phyloP scores from a whole-genome alignment of 2,329 filamentous ascomycete species.

The Colletotrichum nymphaeae region DNA sequence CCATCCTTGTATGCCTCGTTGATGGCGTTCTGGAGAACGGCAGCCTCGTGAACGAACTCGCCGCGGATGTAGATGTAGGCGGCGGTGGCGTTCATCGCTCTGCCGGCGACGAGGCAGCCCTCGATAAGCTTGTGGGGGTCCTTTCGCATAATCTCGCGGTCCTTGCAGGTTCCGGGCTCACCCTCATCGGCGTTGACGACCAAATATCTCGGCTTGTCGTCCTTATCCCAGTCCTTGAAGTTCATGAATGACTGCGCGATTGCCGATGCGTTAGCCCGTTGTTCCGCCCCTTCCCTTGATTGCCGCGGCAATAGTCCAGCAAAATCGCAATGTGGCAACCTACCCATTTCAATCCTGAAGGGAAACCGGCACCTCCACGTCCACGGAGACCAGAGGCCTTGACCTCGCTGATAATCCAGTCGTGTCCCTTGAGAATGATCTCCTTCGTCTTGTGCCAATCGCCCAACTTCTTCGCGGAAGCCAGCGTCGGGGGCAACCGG shows the following conservation, averaged over 20 bases:
- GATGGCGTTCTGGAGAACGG: constrained; percentile 92
- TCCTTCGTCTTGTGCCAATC: constrained; percentile 99
- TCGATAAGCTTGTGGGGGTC: constrained; percentile 99
- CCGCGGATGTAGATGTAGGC: constrained; percentile 99
- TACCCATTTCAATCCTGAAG: constrained; percentile 99
- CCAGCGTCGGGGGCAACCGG: constrained; percentile 89
- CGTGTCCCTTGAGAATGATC: constrained; percentile 95
- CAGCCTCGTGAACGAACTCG: constrained; percentile 96
- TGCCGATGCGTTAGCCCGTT: constrained; percentile 17
- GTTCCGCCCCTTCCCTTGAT: constrained; percentile 16
- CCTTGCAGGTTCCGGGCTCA: constrained; percentile 99
- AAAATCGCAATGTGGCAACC: constrained; percentile 45
- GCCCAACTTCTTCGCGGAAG: constrained; percentile 96
- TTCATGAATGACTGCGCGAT: constrained; percentile 93
- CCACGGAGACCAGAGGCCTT: constrained; percentile 96
- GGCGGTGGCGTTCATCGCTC: constrained; percentile 98
- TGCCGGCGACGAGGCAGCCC: constrained; percentile 93
- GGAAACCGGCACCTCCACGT: constrained; percentile 97
- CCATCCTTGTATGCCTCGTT: constrained; percentile 97
- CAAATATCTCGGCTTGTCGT: constrained; percentile 92
- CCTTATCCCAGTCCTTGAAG: constrained; percentile 99
- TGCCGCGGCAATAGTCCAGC: constrained; percentile 16
- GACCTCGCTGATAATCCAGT: constrained; percentile 98
- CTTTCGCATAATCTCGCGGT: constrained; percentile 99
- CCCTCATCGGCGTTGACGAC: constrained; percentile 99